phyloP scores from a whole-genome alignment of 1,284 basidiomycete genomes.

The Cutaneotrichosporon cyanovorans region DNA sequence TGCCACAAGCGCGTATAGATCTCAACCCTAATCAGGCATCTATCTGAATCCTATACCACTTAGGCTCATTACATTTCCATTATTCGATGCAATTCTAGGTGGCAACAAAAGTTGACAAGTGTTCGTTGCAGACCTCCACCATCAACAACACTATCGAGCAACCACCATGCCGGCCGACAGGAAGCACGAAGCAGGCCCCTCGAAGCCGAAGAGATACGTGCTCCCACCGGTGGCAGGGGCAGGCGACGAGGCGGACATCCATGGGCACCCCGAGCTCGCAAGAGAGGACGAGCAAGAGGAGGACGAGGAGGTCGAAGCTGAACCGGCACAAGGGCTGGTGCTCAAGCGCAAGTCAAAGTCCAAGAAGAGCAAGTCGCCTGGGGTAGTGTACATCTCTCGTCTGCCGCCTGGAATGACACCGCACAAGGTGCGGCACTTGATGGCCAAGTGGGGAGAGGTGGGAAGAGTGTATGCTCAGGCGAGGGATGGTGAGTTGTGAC shows the following conservation, averaged over 20 bases:
- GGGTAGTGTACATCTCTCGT: constrained; percentile 88
- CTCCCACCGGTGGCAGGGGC: constrained; percentile 4
- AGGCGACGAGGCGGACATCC: constrained; percentile 5
- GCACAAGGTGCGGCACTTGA: constrained; percentile 86
- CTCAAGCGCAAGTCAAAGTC: constrained; percentile 11
- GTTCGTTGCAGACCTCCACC: not conserved
- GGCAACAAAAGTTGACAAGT: not conserved
- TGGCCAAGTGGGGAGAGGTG: constrained; percentile 73
- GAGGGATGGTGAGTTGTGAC: constrained; percentile 55
- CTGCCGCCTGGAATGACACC: constrained; percentile 99
- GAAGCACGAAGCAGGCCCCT: constrained; percentile 1
- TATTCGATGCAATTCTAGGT: not conserved
- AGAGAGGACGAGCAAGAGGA: not conserved
- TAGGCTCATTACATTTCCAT: no score
- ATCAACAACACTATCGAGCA: not conserved
- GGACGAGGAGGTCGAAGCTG: not conserved
- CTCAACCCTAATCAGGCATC: no score
- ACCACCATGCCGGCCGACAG: constrained; percentile 4
- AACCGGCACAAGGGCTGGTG: not conserved
- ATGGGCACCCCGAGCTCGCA: not conserved
- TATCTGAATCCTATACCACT: no score
- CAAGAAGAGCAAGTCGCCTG: constrained; percentile 48
- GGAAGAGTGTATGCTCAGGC: constrained; percentile 81
- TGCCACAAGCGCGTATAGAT: no score
- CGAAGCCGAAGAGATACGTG: constrained; percentile 1